A percentile compares a stretch with the other conserved stretches of the same genome.
These are phyloP conservation scores for Aspergillus wentii DNA, from an alignment of 495 filamentous ascomycete genomes.

Conservation along the genomic window DNA sequence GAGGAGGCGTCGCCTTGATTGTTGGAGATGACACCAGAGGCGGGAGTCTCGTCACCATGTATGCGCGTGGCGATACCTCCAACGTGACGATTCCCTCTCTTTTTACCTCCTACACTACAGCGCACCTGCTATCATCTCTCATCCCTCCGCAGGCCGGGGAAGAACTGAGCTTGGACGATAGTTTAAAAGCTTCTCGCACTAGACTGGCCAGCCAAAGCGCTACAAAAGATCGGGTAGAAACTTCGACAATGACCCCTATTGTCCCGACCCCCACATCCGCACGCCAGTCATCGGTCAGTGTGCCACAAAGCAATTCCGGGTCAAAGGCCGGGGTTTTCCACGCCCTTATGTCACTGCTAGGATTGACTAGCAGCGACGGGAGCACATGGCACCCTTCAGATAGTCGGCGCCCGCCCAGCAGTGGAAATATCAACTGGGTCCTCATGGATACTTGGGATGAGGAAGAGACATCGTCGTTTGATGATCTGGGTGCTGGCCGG, in stretches of 20 bases:
- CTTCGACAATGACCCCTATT: conserved; percentile 18
- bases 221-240: conserved; percentile 14
- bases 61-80: conserved; percentile 87
- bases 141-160: conserved; percentile 64
- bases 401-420: conserved; percentile 70
- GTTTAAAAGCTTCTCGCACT: conserved; percentile 14
- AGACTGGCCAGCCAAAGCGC: conserved; percentile 17
- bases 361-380: conserved; percentile 33
- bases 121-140: conserved; percentile 86
- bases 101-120: conserved; percentile 93
- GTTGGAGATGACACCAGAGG: conserved; percentile 90
- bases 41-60: conserved; percentile 89
- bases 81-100: conserved; percentile 91
- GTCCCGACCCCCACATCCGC: conserved; percentile 23
- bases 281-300: conserved; percentile 15
- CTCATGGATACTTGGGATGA: conserved; percentile 64
- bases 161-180: conserved; percentile 50
- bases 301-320: conserved; percentile 10
- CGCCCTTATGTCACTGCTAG: conserved; percentile 49
- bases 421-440: conserved; percentile 78
- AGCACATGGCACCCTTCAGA: conserved; percentile 36
- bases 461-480: conserved; percentile 35
- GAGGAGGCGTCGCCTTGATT: conserved; percentile 84
- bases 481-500: neutral
- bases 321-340: conserved; percentile 50